Percentiles rank a stretch among this genome's conserved stretches.
Evolutionary conservation across 2,329 filamentous ascomycete genomes (phyloP).

Genomic region (Zasmidium citrigriseum): DNA sequence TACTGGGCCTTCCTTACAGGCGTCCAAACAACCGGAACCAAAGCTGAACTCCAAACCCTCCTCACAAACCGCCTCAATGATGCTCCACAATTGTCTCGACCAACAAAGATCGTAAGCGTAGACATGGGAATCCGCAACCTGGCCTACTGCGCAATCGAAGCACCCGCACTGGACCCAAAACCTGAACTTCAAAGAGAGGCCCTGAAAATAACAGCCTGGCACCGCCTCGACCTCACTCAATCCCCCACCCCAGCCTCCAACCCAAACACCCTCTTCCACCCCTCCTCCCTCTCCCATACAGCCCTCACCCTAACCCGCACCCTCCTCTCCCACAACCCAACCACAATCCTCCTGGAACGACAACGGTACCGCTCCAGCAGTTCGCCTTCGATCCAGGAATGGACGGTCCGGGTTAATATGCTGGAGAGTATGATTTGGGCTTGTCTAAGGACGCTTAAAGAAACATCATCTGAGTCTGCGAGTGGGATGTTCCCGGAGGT

Average conservation of each 20-base stretch:
- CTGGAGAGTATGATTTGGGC: slow-evolving; percentile 81
- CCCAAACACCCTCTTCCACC: too few species aligned
- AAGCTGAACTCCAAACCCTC: slow-evolving; percentile 50
- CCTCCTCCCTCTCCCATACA: slow-evolving; percentile 53
- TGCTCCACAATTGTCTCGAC: slow-evolving; percentile 19
- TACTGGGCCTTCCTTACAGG: slow-evolving; percentile 63
- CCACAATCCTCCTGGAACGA: slow-evolving; percentile 69
- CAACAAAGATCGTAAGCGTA: slow-evolving; percentile 66
- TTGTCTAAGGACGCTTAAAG: slow-evolving; percentile 59
- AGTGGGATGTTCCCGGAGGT: slow-evolving; percentile 41
- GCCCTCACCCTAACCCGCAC: slow-evolving; percentile 58
- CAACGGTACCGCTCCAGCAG: slow-evolving; percentile 67
- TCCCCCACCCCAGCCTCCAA: too few species aligned
- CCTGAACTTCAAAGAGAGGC: neutral
- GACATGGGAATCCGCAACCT: slow-evolving; percentile 85
- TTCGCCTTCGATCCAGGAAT: slow-evolving; percentile 68
- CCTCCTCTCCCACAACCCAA: slow-evolving; percentile 59
- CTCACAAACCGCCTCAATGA: slow-evolving; percentile 11
- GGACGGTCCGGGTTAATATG: slow-evolving; percentile 80
- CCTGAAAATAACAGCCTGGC: slow-evolving; percentile 39
- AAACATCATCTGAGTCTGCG: slow-evolving; percentile 14
- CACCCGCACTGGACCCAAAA: slow-evolving; percentile 15
- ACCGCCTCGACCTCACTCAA: slow-evolving; percentile 29
- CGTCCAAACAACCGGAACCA: slow-evolving; percentile 60
- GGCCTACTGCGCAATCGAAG: slow-evolving; percentile 63